phyloP scores from a whole-genome alignment of 2,329 filamentous ascomycete genomes.

The Calonectria henricotiae region DNA sequence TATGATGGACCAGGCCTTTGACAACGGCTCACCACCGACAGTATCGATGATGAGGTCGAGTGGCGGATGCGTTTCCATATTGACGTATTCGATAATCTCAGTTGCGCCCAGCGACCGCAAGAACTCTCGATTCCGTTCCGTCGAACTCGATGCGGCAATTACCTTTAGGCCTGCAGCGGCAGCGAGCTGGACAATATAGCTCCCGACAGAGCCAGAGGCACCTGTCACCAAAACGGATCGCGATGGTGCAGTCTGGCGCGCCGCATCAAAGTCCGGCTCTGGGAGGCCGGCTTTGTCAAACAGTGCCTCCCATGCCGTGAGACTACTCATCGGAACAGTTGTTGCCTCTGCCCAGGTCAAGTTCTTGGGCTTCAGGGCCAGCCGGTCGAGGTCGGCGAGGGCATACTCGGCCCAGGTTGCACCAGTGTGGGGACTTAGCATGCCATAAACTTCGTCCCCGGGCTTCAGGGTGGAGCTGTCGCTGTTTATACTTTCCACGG shows the following conservation, averaged over 20 bases:
- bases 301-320: slow-evolving; percentile 59
- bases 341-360: slow-evolving; percentile 55
- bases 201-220: slow-evolving; percentile 58
- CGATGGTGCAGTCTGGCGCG: slow-evolving; percentile 17
- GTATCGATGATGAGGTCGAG: slow-evolving; percentile 55
- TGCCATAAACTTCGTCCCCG: slow-evolving; percentile 54
- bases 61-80: slow-evolving; percentile 14
- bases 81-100: slow-evolving; percentile 46
- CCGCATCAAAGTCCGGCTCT: slow-evolving; percentile 21
- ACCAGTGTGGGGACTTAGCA: slow-evolving; percentile 45
- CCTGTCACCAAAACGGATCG: slow-evolving; percentile 56
- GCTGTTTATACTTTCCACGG: slow-evolving; percentile 39
- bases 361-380: slow-evolving; percentile 53
- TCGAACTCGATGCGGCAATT: slow-evolving; percentile 54
- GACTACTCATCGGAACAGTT: slow-evolving; percentile 56
- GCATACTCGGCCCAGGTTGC: slow-evolving; percentile 50
- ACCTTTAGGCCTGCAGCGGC: slow-evolving; percentile 52
- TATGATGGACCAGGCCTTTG: slow-evolving; percentile 52
- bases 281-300: slow-evolving; percentile 48
- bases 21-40: slow-evolving; percentile 52
- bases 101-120: slow-evolving; percentile 49
- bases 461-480: slow-evolving; percentile 46
- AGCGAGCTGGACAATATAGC: slow-evolving; percentile 57
- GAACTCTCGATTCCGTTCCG: slow-evolving; percentile 35
- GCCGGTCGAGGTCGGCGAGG: slow-evolving; percentile 47